Evolutionary conservation across 2,329 filamentous ascomycete species (phyloP), one percentile per base, ranked within the genome.

Genomic region (Ascochyta rabiei): DNA sequence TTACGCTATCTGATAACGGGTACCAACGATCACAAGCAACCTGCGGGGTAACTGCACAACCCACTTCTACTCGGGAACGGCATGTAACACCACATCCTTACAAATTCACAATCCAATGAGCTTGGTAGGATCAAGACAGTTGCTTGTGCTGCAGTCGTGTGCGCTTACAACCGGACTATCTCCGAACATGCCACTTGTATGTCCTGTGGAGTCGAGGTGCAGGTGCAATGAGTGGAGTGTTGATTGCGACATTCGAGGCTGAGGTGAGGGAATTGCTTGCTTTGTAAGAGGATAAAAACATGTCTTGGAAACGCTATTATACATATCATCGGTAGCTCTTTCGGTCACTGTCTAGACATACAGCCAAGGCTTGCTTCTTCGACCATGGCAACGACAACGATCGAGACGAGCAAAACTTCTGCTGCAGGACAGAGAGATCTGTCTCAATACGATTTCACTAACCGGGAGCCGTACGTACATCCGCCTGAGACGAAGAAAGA

Each of bases 401-500:
- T 59, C 4, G 47, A 67, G 30, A 54, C 60, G 10, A 37, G 42
- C 2, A 48, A 45, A 3, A 21, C 53, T 12, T 35, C 58, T 19
- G 18, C 39, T 9, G 18, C 48, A 19, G 37, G 35, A 6, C 23
- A 55, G 35, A 51, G 57, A 15, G 57, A 67, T 21, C 44, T 60
- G 10, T 61, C 62, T 7, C 44, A 63, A 49, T 70, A 81, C 23
- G 72, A 76, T 40, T 70, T 64, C 30, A 37, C 52, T 12, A 68
- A 69, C 18, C 55, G 69, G 59, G 51, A 70, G 43, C 64, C 67
- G 42, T 81, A 81, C 49, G 70, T 74, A 2, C 79, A 81, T 43
- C 76, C 79, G 23, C 79, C 79, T 1, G 79, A 79, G 60, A 81
- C 79, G 2, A 79, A 79, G 44, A 77, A 76, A 49, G 62, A 79